A percentile compares a stretch with the other conserved stretches of the same genome.
These are phyloP conservation scores for Gonapodya prolifera DNA, from an alignment of 192 early-diverging fungal genomes.

Conservation along the genomic window DNA sequence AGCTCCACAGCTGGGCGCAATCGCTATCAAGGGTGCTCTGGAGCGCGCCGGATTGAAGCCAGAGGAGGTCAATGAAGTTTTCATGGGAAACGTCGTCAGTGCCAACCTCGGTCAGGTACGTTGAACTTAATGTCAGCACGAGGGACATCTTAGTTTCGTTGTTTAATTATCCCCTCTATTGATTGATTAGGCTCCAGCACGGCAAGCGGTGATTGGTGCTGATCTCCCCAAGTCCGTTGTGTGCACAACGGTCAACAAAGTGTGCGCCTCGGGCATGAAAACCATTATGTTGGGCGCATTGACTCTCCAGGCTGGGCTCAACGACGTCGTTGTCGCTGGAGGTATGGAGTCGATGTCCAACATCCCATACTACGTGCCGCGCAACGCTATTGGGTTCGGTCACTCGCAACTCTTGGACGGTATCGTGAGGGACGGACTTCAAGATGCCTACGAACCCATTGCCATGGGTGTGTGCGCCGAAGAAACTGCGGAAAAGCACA, in stretches of 20 bases:
- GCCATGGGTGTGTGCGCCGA: slow-evolving; percentile 66
- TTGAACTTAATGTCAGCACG: not conserved
- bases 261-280: slow-evolving; percentile 98
- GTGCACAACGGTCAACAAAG: slow-evolving; percentile 96
- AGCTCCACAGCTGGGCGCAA: slow-evolving; percentile 69
- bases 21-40: slow-evolving; percentile 68
- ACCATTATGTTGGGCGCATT: slow-evolving; percentile 85
- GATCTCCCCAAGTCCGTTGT: slow-evolving; percentile 70
- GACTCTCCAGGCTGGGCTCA: slow-evolving; percentile 61
- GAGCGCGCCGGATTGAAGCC: slow-evolving; percentile 65
- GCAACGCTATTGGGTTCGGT: slow-evolving; percentile 56
- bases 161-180: not conserved
- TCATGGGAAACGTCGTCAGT: slow-evolving; percentile 91
- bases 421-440: slow-evolving; percentile 92
- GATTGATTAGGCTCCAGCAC: slow-evolving; percentile 60
- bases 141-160: no score
- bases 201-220: slow-evolving; percentile 78
- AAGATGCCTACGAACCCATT: slow-evolving; percentile 92
- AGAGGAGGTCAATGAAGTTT: slow-evolving; percentile 80
- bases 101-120: slow-evolving; percentile 55
- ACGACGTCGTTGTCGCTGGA: slow-evolving; percentile 50
- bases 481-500: slow-evolving; percentile 76
- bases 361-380: slow-evolving; percentile 60
- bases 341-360: slow-evolving; percentile 96
- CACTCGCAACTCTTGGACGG: slow-evolving; percentile 67